These are phyloP conservation scores for Cladosporium sp. DNA, from an alignment of 2,329 filamentous ascomycete genomes.

Conservation along the genomic window DNA sequence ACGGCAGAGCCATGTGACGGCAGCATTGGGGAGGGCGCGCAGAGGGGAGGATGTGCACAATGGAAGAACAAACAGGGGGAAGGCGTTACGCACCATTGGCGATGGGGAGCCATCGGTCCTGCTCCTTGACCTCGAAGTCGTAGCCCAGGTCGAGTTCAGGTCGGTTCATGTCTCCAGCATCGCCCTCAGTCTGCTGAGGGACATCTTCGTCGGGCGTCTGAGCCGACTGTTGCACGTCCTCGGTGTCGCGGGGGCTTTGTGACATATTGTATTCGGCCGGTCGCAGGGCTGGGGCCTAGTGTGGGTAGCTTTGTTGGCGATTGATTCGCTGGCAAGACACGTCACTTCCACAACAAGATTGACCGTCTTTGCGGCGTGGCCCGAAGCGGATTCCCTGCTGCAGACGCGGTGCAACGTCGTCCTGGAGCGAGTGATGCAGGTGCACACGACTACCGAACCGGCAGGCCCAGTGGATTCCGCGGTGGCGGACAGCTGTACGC, in stretches of 20 bases:
- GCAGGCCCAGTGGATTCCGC: not conserved
- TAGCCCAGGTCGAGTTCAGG: constrained; percentile 55
- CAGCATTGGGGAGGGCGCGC: constrained; percentile 2
- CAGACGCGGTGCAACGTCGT: constrained; percentile 10
- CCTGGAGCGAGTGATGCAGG: constrained; percentile 8
- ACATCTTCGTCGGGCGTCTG: constrained; percentile 84
- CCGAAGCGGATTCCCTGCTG: constrained; percentile 12
- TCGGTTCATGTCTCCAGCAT: constrained; percentile 24
- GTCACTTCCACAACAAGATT: constrained; percentile 22
- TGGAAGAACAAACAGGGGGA: constrained; percentile 11
- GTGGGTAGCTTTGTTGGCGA: constrained; percentile 21
- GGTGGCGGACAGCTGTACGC: constrained; percentile 10
- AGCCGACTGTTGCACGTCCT: constrained; percentile 69
- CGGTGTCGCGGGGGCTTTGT: constrained; percentile 77
- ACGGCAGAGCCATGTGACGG: constrained; percentile 17
- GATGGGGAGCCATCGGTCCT: constrained; percentile 99
- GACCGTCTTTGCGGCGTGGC: constrained; percentile 15
- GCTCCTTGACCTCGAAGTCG: constrained; percentile 99
- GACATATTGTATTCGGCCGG: constrained; percentile 72
- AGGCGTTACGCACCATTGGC: constrained; percentile 87
- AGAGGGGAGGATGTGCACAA: constrained; percentile 7
- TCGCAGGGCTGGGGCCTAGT: constrained; percentile 18
- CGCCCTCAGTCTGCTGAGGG: constrained; percentile 53
- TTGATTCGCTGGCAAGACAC: constrained; percentile 27
- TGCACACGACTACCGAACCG: constrained; percentile 3